These are phyloP conservation scores for Eucalyptus cladocalyx DNA, from an alignment of 345 rosid genomes.

Conservation along the genomic window DNA sequence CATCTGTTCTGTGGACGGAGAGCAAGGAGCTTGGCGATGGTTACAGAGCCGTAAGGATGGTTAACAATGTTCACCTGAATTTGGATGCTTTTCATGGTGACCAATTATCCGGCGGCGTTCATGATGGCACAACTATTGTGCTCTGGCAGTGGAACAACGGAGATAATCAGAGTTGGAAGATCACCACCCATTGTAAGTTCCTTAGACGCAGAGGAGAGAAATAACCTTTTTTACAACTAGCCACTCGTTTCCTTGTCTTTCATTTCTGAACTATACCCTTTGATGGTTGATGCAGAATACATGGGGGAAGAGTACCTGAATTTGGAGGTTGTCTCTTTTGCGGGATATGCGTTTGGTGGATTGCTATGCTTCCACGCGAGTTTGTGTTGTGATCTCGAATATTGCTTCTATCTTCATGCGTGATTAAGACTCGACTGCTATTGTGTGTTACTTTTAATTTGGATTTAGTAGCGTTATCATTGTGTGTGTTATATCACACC, in stretches of 20 bases:
- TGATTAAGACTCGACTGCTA: neutral
- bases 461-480: neutral
- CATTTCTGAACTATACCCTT: neutral
- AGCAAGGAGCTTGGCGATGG: constrained; percentile 47
- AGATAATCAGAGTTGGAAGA: constrained; percentile 87
- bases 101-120: constrained; percentile 58
- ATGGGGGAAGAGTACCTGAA: neutral
- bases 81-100: constrained; percentile 84
- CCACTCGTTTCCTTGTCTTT: neutral
- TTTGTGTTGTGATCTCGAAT: neutral
- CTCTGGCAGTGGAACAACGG: constrained; percentile 88
- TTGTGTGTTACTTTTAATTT: neutral
- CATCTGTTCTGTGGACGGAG: constrained; percentile 62
- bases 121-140: constrained; percentile 58
- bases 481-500: neutral
- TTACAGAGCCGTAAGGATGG: constrained; percentile 55
- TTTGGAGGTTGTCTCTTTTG: neutral
- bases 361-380: neutral
- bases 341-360: neutral
- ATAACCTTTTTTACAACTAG: neutral
- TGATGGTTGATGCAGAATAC: neutral
- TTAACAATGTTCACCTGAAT: constrained; percentile 51
- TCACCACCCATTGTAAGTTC: neutral
- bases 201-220: neutral
- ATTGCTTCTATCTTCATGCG: neutral